These are phyloP conservation scores for Uncinocarpus reesii DNA, from an alignment of 2,329 filamentous ascomycete species.

Conservation along the genomic window DNA sequence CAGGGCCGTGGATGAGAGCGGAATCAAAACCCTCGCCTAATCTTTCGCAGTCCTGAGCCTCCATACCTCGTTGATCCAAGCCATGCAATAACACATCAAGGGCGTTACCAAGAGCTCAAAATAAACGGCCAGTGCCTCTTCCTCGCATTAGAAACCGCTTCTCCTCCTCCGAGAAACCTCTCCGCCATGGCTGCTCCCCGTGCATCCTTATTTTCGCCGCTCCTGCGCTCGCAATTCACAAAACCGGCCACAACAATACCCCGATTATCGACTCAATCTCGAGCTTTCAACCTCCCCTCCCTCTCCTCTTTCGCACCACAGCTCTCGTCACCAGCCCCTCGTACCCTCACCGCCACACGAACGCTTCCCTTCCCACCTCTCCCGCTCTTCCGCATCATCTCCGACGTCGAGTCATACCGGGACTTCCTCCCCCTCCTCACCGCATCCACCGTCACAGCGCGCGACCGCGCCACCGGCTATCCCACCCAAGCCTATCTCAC, in stretches of 20 bases:
- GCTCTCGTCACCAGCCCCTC: conserved; percentile 37
- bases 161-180: background rate
- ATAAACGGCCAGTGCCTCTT: background rate
- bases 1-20: no score
- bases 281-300: conserved; percentile 15
- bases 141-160: background rate
- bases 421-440: conserved; percentile 88
- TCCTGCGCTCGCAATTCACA: conserved; percentile 1
- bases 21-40: no score
- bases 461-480: conserved; percentile 44
- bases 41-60: no score
- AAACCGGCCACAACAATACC: conserved; percentile 7
- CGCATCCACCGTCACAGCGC: conserved; percentile 63
- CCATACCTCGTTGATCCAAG: no score
- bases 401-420: conserved; percentile 76
- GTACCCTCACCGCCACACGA: conserved; percentile 62
- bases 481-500: conserved; percentile 69
- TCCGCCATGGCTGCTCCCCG: background rate
- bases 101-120: background rate
- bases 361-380: conserved; percentile 62
- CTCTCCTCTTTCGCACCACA: conserved; percentile 16
- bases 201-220: background rate
- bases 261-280: conserved; percentile 5
- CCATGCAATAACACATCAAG: background rate
- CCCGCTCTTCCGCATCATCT: conserved; percentile 72